These are phyloP conservation scores for Teratosphaeria nubilosa DNA, from an alignment of 2,329 filamentous ascomycete species.

Conservation along the genomic window DNA sequence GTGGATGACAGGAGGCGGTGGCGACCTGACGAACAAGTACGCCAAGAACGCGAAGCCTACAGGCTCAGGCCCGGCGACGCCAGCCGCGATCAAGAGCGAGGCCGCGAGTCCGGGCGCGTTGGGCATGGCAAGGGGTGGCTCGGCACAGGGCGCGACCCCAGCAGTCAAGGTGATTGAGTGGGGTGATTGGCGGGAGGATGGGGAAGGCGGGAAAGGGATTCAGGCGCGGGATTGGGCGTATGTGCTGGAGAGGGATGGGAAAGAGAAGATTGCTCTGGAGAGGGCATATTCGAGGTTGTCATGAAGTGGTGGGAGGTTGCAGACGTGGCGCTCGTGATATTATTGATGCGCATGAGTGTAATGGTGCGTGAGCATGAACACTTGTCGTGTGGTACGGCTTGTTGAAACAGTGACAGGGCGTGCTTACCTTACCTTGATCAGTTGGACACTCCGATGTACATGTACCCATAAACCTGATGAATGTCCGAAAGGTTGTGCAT, in stretches of 20 bases:
- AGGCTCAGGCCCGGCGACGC: slow-evolving; percentile 17
- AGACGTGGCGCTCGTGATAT: no score
- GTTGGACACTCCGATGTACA: no score
- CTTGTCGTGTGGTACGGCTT: no score
- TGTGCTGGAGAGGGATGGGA: slow-evolving; percentile 69
- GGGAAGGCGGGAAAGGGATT: slow-evolving; percentile 64
- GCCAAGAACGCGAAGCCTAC: background rate
- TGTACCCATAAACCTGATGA: no score
- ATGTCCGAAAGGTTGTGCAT: no score
- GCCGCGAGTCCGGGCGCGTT: background rate
- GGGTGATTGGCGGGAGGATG: slow-evolving; percentile 53
- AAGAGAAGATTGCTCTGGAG: slow-evolving; percentile 54
- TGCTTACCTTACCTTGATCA: no score
- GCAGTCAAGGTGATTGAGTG: slow-evolving; percentile 19
- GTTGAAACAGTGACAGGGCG: no score
- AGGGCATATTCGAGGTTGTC: slow-evolving; percentile 29
- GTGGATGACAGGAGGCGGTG: slow-evolving; percentile 55
- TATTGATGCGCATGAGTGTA: no score
- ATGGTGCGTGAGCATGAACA: no score
- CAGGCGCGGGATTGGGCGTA: slow-evolving; percentile 75
- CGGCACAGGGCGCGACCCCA: slow-evolving; percentile 2
- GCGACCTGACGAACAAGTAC: slow-evolving; percentile 31
- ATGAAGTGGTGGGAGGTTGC: background rate
- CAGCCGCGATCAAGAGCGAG: slow-evolving; percentile 3
- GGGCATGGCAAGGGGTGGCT: slow-evolving; percentile 6